Base-by-base conservation (phyloP, 495 filamentous ascomycete species). In the Aspergillus wentii region DNA sequence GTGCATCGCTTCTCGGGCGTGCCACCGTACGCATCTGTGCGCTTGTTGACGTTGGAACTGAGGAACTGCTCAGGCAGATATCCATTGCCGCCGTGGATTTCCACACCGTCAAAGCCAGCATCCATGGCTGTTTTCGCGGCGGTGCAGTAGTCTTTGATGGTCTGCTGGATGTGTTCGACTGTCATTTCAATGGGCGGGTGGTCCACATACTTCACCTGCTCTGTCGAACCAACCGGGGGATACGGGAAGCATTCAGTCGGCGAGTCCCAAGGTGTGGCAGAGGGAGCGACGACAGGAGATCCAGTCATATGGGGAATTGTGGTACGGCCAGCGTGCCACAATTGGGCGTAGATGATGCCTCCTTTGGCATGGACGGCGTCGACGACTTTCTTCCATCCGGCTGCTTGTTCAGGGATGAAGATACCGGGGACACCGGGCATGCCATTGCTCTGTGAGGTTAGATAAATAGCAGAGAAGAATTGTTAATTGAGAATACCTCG, bases 311-410 rank as follows among this genome's bases (percentile, higher is more conserved):
- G 59, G 11, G 65, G 64, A 33, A 68, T 62, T 4, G 64, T 69
- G 6, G 67, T 67, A 22, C 76, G 68, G 17, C 76, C 76, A 3
- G 66, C 44, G 41, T 71, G 62, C 67, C 71, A 78, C 1, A 80
- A 48, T 42, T 80, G 74, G 17, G 58, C 63, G 51, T 72, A 77
- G 23, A 78, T 76, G 38, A 54, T 70, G 8, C 66, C 62, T 0
- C 72, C 72, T 43, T 73, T 72, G 8, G 49, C 54, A 40, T 78
- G 74, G 11, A 80, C 74, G 16, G 66, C 69, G n/a, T 71, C 61
- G 3, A 71, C 65, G 11, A 78, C 66, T 17, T 55, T 55, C 38
- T 66, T 25, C 11, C 22, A 25, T 25, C 22, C 22, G 22, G 22
- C 22, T 25, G 22, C 22, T 11, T 25, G 22, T 25, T 25, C 22